phyloP scores from a whole-genome alignment of 257 asterid species.

The Coffea canephora region DNA sequence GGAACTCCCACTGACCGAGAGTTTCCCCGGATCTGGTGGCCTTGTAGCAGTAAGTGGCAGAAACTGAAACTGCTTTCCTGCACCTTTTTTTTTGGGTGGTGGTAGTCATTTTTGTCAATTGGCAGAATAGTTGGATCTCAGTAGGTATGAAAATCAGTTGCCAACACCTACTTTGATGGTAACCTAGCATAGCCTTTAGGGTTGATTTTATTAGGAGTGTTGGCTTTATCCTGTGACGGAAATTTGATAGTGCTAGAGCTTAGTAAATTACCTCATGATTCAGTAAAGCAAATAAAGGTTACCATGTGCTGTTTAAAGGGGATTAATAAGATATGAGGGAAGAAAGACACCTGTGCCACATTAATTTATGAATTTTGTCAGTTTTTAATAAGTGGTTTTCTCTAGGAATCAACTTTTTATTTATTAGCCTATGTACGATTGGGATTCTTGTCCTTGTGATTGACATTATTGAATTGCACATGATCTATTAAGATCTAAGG shows the following conservation, averaged over 20 bases:
- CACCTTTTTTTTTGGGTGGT: not conserved
- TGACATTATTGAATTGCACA: not conserved
- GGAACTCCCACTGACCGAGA: conserved; percentile 83
- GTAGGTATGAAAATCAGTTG: not conserved
- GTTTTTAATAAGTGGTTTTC: not conserved
- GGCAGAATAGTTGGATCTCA: not conserved
- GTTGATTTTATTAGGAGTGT: not conserved
- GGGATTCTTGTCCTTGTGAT: not conserved
- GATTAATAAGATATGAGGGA: not conserved
- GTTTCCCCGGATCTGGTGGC: conserved; percentile 83
- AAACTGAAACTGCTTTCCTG: not conserved
- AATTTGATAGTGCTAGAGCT: not conserved
- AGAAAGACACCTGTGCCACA: not conserved
- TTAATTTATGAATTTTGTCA: not conserved
- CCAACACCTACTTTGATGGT: not conserved
- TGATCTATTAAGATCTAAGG: not conserved
- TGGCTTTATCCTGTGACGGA: not conserved
- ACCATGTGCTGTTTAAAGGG: not conserved
- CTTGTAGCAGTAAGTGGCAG: conserved; percentile 74
- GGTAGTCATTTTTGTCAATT: not conserved
- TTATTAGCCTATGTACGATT: not conserved
- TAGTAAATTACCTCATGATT: not conserved
- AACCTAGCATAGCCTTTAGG: not conserved
- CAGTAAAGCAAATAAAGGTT: not conserved
- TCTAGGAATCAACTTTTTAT: not conserved